Evolutionary conservation across 306 rosid species (phyloP), one percentile per base, ranked within the genome.

Genomic region (Vigna reflexopilosa): DNA sequence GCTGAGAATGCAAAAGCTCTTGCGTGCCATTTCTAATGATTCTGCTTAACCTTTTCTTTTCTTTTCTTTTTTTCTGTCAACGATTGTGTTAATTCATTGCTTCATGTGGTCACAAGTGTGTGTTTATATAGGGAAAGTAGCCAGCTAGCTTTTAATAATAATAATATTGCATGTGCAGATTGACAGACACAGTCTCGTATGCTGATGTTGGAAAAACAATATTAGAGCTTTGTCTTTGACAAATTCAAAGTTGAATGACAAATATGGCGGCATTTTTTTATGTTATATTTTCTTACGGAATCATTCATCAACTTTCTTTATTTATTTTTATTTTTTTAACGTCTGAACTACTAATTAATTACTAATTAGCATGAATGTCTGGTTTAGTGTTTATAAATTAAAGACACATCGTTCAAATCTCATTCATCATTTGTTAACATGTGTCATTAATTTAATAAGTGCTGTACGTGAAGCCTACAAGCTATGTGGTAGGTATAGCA

Each of bases 11-110:
- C 52, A 24, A 65, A 26, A 12, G 7, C 36, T 8, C 3, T 70
- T 82, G 48, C 56, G 11, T 79, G 78, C 75, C 87, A 83, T 79
- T 2, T n/a, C 9, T 55, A 19, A 19, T 28, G 54, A 22, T 75
- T 75, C 2, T 45, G 70, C 36, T 75, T 48, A 16, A 9, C 15
- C 26, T 42, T 73, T 36, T 14, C 56, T 38, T 0, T 34, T 13
- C 55, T 36, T 0, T 1, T 20, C 20, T 7, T 4, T 8, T 52
- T 30, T 5, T 11, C 7, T 16, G 11, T 2, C 38, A 5, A 47
- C 13, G 61, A 30, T 62, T 47, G 16, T 75, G 5, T 34, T 49
- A 47, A 10, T 36, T 40, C 7, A 45, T 75, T 14, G 70, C 44
- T 75, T 62, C 22, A 61, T 9, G n/a, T 17, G 9, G 12, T 4